Percentiles rank a stretch among this genome's conserved stretches.
phyloP scores from a whole-genome alignment of 139 green algal genomes.

The Picochlorum sp. region DNA sequence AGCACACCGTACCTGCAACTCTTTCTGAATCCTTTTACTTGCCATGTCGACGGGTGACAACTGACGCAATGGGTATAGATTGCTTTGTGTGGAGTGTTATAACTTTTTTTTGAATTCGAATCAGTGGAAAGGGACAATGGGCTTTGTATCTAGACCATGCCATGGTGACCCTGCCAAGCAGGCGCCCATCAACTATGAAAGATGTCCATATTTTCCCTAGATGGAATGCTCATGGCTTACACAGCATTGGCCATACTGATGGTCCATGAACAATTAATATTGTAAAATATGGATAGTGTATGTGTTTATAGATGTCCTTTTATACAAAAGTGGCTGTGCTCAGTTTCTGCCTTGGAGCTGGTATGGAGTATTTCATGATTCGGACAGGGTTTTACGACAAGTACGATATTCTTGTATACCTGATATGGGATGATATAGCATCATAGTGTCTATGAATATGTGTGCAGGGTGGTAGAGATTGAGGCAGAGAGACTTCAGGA shows the following conservation, averaged over 20 bases:
- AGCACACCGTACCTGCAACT: conserved; percentile 53
- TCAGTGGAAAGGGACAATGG: too few species aligned
- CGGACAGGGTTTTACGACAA: conserved; percentile 83
- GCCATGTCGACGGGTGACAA: conserved; percentile 47
- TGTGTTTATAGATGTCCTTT: background rate
- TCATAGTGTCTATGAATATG: background rate
- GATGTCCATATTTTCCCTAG: too few species aligned
- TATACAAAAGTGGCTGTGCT: background rate
- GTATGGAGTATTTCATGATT: conserved; percentile 89
- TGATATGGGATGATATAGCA: background rate
- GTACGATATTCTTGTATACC: conserved; percentile 11
- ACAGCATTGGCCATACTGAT: too few species aligned
- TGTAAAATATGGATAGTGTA: too few species aligned
- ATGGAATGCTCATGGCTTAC: too few species aligned
- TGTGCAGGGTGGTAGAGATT: conserved; percentile 38
- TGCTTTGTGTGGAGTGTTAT: background rate
- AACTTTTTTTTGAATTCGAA: too few species aligned
- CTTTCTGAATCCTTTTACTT: conserved; percentile 80
- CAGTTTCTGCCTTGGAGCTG: conserved; percentile 44
- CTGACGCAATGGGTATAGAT: background rate
- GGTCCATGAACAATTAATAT: too few species aligned
- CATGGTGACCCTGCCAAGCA: too few species aligned
- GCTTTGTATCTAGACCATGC: too few species aligned
- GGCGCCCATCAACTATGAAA: too few species aligned
- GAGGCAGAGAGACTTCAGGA: conserved; percentile 47